Percentiles rank a stretch among this genome's conserved stretches.
Evolutionary conservation across 352 stramenopile species (phyloP).

Genomic region (Globisporangium megalacanthum): DNA sequence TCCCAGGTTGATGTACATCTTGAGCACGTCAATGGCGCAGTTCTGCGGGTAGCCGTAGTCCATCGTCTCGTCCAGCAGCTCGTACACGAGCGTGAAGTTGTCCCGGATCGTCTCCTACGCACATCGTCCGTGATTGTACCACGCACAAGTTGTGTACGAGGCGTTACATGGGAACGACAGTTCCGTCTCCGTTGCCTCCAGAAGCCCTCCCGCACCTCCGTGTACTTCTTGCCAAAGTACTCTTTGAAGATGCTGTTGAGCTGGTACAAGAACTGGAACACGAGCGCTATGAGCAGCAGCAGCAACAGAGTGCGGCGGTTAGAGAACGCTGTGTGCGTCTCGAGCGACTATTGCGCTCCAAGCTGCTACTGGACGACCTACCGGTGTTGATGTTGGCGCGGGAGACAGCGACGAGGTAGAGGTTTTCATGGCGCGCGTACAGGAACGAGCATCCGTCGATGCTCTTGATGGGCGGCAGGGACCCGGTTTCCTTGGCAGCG

Average conservation of each 20-base stretch:
- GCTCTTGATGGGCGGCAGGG: constrained; percentile 91
- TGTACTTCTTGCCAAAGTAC: constrained; percentile 97
- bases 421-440: constrained; percentile 96
- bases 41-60: constrained; percentile 99
- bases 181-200: too few species aligned
- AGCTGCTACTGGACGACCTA: constrained; percentile 4
- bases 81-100: constrained; percentile 99
- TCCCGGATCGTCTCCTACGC: constrained; percentile 90
- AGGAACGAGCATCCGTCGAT: constrained; percentile 98
- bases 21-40: constrained; percentile 96
- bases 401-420: constrained; percentile 97
- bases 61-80: constrained; percentile 99
- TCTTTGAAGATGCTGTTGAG: constrained; percentile 96
- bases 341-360: too few species aligned
- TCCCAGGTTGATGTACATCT: constrained; percentile 98
- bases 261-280: constrained; percentile 97
- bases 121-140: neutral
- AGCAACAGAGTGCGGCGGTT: neutral
- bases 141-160: too few species aligned
- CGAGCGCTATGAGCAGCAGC: constrained; percentile 49
- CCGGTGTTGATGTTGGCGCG: constrained; percentile 95
- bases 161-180: too few species aligned
- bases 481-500: constrained; percentile 95
- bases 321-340: too few species aligned
- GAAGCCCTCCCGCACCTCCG: constrained; percentile 51